Evolutionary conservation across 495 filamentous ascomycete genomes (phyloP), one percentile per base, ranked within the genome.

Genomic region (Lophiotrema nucula): DNA sequence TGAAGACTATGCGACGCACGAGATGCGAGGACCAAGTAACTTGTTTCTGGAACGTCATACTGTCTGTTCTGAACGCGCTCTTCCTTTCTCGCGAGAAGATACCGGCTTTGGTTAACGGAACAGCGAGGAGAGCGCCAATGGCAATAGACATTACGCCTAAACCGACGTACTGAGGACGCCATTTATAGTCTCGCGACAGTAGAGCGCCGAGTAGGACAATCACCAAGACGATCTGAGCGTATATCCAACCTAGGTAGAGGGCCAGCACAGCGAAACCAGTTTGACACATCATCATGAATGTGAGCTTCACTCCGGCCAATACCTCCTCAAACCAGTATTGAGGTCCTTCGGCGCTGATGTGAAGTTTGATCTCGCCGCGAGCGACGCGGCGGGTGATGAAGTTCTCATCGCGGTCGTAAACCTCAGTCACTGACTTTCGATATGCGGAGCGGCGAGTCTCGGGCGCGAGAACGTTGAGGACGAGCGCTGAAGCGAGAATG

Each of bases 291-390:
- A 91, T 89, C 62, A 83, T 80, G 33, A 77, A 65, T 39, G 76
- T 82, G 26, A 91, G 71, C 19, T 81, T 69, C n/a, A 86, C 57
- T n/a, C 88, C 88, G 43, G 86, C 83, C 67, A 79, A 78, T 45
- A 88, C 81, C 61, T 89, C 88, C 60, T 90, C 79, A 37, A 82
- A 80, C 88, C 86, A 90, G 79, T 82, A 88, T 51, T 72, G 80
- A 1, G 87, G 87, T 0, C 84, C 84, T 19, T 79, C 81, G 51
- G 82, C 81, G 42, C 79, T 77, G 56, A 87, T 75, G 58, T 89
- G 86, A 78, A 90, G 84, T 71, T 81, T 88, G 52, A 89, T 77
- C 69, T 91, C 87, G 2, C 88, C 88, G 22, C 85, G 75, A 27
- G 83, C 85, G 16, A 88, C 75, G 47, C 82, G 70, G 28, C 82